Base-by-base conservation (phyloP, 192 early-diverging fungal species). In the Backusella mclennaniae region DNA sequence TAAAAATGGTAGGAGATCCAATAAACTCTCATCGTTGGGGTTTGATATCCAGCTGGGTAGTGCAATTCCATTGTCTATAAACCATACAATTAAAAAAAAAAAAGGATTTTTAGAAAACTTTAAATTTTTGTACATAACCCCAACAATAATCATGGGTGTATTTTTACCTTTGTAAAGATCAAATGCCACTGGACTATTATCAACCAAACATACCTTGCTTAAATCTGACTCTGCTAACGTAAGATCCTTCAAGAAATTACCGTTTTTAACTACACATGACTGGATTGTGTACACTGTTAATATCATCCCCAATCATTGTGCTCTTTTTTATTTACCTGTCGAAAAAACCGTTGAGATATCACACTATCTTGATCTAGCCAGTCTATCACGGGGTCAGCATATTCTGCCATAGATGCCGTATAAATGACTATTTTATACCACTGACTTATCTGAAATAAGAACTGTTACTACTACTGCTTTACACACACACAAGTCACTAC, bases 321-420 rank as follows among this genome's bases (percentile, higher is more conserved):
- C 35, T 4, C 19, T 52, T 11, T 74, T 42, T 78, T 33, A 33
- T 33, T 59, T 85, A 93, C 92, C 82, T 95, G 89, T 49, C 95
- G 85, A 85, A 97, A 97, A 81, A 90, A 94, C 29, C 95, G 89
- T 66, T 87, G 82, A 8, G 88, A 87, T 72, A 96, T 89, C 21
- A 95, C 72, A 12, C 81, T 92, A 66, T 84, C 82, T 73, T 90
- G 89, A 80, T 97, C 95, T 41, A 97, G 77, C 89, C 91, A 94
- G 79, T 97, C 95, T 73, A 97, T 95, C 26, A 97, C 95, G 21
- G 95, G 95, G 78, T 96, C 94, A n/a, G 95, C 95, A 77, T 97
- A 97, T 84, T 97, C 95, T 26, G 93, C 83, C 92, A 97, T 94
- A 12, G 92, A 93, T 11, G 95, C 95, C 2, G 95, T 97, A 82